Evolutionary conservation across 208 protist species (phyloP).

Genomic region (Leptomonas seymouri): DNA sequence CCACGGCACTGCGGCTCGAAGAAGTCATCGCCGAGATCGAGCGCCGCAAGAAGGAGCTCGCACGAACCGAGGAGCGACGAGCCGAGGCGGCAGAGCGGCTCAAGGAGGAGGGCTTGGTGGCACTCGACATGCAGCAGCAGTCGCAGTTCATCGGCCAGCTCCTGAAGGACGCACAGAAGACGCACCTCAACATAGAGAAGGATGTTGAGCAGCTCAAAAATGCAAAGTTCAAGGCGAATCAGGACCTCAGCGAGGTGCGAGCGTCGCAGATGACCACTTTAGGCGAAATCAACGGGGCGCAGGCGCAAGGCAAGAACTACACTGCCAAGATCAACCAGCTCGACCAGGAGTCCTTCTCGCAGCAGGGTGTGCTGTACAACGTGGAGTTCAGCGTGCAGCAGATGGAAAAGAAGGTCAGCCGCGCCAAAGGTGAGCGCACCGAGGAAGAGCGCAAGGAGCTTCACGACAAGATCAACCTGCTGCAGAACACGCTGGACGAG

Average conservation of each 20-base stretch:
- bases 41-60: conserved; percentile 36
- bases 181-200: conserved; percentile 54
- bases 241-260: conserved; percentile 73
- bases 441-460: conserved; percentile 91
- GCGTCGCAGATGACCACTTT: conserved; percentile 67
- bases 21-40: conserved; percentile 39
- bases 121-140: conserved; percentile 69
- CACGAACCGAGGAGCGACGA: conserved; percentile 29
- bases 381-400: conserved; percentile 96
- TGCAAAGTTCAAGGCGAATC: conserved; percentile 79
- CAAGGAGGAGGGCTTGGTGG: conserved; percentile 41
- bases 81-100: conserved; percentile 34
- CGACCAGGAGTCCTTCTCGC: conserved; percentile 85
- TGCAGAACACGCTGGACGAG: conserved; percentile 86
- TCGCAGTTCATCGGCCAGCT: conserved; percentile 61
- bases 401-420: conserved; percentile 94
- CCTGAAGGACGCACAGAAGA: conserved; percentile 57
- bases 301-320: conserved; percentile 89
- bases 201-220: conserved; percentile 87
- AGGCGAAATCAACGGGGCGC: conserved; percentile 84
- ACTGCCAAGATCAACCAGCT: conserved; percentile 81
- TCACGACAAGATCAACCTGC: conserved; percentile 83
- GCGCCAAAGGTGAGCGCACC: conserved; percentile 88
- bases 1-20: conserved; percentile 31
- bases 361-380: conserved; percentile 94